Base-by-base conservation (phyloP, 371 early-diverging fungal genomes). In the Mucor lusitanicus region DNA sequence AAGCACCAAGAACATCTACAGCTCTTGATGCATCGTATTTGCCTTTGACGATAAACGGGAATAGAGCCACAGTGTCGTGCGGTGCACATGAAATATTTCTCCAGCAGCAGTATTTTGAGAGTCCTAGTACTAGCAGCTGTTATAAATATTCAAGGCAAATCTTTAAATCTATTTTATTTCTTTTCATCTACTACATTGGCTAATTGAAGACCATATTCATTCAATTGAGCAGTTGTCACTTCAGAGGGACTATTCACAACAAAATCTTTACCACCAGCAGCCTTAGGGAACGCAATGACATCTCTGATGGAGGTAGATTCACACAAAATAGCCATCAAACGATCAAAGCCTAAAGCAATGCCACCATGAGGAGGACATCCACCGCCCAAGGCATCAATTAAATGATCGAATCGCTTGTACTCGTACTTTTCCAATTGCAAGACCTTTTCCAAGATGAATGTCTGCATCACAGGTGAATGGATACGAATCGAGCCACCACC, bases 341-440 rank as follows among this genome's bases (percentile, higher is more conserved):
- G 82, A 68, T 97, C 96, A 64, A 96, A 91, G 0, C 96, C 87
- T 60, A 97, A 72, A 1, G 97, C 95, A 60, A 95, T 88, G 5
- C 95, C 97, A 21, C 94, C 96, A 68, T 97, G 97, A 13, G 96
- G 95, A 5, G 97, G 96, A 76, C 95, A 95, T 1, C 95, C 97
- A 32, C 83, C 88, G 19, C 88, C 87, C 15, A 97, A 81, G 1
- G 94, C 95, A 61, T 89, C 88, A 50, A 95, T 78, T 65, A 97
- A 73, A 71, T 97, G 97, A 44, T 90, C 83, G 70, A 97, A 95
- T 55, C 90, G 82, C 7, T 75, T 72, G 28, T 84, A 85, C 53
- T 91, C 87, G 21, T 77, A 67, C 39, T 73, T 78, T 54, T 81
- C 70, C 17, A 83, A 42, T 69, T 88, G 81, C 7, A 95, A 77